Conservation (phyloP, 2,329 filamentous ascomycete species). For the Penicillium sp. region DNA sequence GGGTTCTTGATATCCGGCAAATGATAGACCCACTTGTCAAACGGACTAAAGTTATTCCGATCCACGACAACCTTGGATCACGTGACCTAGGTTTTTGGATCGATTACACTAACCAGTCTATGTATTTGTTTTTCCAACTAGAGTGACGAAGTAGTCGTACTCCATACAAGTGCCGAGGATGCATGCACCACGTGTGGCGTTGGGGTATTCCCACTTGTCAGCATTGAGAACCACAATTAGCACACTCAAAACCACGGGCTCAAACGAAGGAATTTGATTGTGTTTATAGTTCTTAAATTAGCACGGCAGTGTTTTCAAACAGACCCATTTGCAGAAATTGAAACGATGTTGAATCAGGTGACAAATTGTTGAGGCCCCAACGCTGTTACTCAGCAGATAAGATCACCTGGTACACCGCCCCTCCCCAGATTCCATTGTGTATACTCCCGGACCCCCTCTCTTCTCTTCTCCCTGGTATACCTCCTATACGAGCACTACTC, state of each 20-base stretch:
- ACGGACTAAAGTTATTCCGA: too few relatives aligned
- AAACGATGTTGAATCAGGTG: constrained; percentile 7
- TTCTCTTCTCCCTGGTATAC: not conserved
- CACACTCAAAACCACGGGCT: not conserved
- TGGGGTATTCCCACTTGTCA: not conserved
- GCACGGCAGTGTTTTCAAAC: too few relatives aligned
- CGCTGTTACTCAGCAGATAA: constrained; percentile 8
- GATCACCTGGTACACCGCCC: constrained; percentile 5
- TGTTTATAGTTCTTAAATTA: not conserved
- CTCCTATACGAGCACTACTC: not conserved
- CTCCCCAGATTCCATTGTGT: not conserved
- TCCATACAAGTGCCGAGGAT: not conserved
- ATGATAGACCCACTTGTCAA: too few relatives aligned
- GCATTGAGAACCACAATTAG: not conserved
- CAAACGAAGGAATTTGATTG: not conserved
- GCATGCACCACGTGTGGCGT: constrained; percentile 3
- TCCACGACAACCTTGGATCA: too few relatives aligned
- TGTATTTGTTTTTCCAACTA: too few relatives aligned
- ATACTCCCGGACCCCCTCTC: constrained; percentile 3
- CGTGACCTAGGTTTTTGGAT: too few relatives aligned
- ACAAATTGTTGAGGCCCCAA: constrained; percentile 15
- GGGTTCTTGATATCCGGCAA: too few relatives aligned
- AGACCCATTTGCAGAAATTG: too few relatives aligned
- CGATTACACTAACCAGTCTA: too few relatives aligned
- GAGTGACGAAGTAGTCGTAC: too few relatives aligned